phyloP scores from a whole-genome alignment of 192 early-diverging fungal genomes.

The Rhizophagus prolifer region DNA sequence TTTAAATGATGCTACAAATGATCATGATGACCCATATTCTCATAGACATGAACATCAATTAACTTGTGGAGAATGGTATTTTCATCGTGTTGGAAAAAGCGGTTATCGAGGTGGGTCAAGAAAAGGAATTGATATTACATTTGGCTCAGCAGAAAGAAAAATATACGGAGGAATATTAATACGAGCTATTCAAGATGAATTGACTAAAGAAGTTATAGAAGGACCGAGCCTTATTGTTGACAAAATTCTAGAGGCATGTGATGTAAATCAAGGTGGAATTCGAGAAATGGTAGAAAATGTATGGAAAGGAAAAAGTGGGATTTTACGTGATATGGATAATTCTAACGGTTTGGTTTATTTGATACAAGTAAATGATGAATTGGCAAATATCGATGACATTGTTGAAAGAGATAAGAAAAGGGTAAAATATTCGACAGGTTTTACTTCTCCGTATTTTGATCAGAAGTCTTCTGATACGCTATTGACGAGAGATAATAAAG shows the following conservation, averaged over 20 bases:
- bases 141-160: conserved; percentile 26
- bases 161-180: conserved; percentile 39
- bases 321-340: conserved; percentile 5
- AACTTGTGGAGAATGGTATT: conserved; percentile 36
- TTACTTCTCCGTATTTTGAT: background rate
- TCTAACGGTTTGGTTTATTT: conserved; percentile 18
- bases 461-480: background rate
- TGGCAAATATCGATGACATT: background rate
- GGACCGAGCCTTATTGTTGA: conserved; percentile 40
- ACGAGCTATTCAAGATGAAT: conserved; percentile 34
- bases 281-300: conserved; percentile 17
- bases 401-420: conserved; percentile 1
- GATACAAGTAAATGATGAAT: background rate
- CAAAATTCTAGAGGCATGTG: conserved; percentile 29
- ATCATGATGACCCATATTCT: conserved; percentile 33
- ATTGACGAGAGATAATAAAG: background rate
- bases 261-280: conserved; percentile 2
- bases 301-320: conserved; percentile 19
- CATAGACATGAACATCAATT: conserved; percentile 35
- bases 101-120: conserved; percentile 39
- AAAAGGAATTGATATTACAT: conserved; percentile 39
- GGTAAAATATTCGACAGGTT: background rate
- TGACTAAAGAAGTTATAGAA: conserved; percentile 33
- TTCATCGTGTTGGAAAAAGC: conserved; percentile 31
- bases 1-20: conserved; percentile 28